Percentiles rank a stretch among this genome's conserved stretches.
These are phyloP conservation scores for Artemisia argyi DNA, from an alignment of 129 eudicot genomes.

Conservation along the genomic window DNA sequence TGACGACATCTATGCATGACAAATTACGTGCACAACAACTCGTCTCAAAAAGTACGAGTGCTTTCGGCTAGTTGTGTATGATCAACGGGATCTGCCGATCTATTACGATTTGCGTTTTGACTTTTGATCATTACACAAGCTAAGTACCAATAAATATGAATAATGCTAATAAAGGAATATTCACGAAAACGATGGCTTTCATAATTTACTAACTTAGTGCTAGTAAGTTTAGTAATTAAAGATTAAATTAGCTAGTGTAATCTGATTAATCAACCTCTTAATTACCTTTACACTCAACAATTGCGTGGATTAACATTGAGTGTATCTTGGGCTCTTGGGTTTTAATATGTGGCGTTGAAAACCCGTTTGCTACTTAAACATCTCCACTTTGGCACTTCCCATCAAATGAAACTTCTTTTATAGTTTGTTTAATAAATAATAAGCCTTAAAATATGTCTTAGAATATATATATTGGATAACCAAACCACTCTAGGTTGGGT, in stretches of 20 bases:
- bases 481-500: too few species aligned
- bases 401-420: neutral
- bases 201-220: conserved; percentile 12
- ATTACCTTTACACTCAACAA: conserved; percentile 31
- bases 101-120: too few species aligned
- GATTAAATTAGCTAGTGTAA: conserved; percentile 11
- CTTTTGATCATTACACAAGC: too few species aligned
- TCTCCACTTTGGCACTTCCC: neutral
- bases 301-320: conserved; percentile 27
- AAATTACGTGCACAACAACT: too few species aligned
- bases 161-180: conserved; percentile 23
- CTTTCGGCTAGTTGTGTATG: too few species aligned
- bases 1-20: too few species aligned
- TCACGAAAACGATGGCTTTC: conserved; percentile 17
- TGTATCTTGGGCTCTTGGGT: conserved; percentile 14
- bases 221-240: conserved; percentile 11
- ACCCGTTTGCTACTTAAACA: conserved; percentile 15
- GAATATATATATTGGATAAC: too few species aligned
- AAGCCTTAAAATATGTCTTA: too few species aligned
- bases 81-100: too few species aligned
- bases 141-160: neutral
- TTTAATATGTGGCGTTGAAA: conserved; percentile 25
- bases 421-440: too few species aligned
- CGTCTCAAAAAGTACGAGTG: too few species aligned
- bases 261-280: conserved; percentile 29